Evolutionary conservation across 305 asterid genomes (phyloP).

Genomic region (Coffea humblotiana): DNA sequence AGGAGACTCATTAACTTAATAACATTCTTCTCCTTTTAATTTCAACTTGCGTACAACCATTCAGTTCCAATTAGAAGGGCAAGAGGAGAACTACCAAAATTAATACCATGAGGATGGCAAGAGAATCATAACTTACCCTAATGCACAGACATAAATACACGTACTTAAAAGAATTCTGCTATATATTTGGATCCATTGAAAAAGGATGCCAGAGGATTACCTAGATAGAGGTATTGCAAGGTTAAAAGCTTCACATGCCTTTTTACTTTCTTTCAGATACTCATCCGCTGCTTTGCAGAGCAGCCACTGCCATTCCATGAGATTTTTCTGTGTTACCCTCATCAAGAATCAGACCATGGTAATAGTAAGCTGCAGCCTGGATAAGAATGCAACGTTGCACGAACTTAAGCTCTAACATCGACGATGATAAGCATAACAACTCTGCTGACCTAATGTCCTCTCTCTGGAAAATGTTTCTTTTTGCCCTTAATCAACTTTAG

Average conservation of each 20-base stretch:
- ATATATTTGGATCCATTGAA: background rate
- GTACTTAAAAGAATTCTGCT: background rate
- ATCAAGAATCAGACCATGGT: conserved; percentile 96
- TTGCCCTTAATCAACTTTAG: background rate
- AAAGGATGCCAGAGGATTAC: conserved; percentile 37
- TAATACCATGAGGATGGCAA: background rate
- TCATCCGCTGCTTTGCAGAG: conserved; percentile 97
- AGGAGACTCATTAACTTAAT: background rate
- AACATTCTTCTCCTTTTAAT: background rate
- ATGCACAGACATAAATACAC: too few species aligned
- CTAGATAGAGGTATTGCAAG: conserved; percentile 74
- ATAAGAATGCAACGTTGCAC: conserved; percentile 23
- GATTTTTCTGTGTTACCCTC: conserved; percentile 98
- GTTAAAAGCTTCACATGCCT: conserved; percentile 80
- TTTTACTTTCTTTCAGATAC: conserved; percentile 94
- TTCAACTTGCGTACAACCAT: background rate
- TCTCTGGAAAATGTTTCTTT: background rate
- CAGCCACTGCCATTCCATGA: conserved; percentile 98
- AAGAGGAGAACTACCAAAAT: background rate
- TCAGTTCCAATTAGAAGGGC: background rate
- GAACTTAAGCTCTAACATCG: conserved; percentile 5
- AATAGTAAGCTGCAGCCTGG: conserved; percentile 95
- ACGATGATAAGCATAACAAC: background rate
- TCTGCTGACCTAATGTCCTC: background rate
- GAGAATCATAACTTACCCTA: background rate